Percentiles rank a stretch among this genome's conserved stretches.
phyloP scores from a whole-genome alignment of 805 yeast species.

The Cephaloascus albidus region DNA sequence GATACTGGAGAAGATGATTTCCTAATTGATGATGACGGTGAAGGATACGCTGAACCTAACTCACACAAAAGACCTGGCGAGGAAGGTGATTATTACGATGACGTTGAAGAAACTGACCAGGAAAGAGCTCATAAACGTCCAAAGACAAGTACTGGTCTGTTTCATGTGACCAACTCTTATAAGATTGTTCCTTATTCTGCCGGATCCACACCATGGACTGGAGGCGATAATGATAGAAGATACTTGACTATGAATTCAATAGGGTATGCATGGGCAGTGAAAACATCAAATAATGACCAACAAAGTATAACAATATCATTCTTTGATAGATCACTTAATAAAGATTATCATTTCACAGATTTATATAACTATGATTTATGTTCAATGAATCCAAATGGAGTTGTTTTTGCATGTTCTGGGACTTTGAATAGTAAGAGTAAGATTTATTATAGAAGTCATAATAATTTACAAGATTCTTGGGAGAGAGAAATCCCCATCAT shows the following conservation, averaged over 20 bases:
- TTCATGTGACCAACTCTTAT: constrained; percentile 6
- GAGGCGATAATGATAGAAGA: constrained; percentile 41
- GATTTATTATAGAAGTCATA: constrained; percentile 64
- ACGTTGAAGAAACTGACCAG: constrained; percentile 1
- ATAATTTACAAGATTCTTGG: constrained; percentile 60
- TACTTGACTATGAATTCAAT: constrained; percentile 71
- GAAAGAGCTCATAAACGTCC: constrained; percentile 3
- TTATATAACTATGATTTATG: constrained; percentile 64
- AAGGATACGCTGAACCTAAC: constrained; percentile 24
- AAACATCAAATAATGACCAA: constrained; percentile 18
- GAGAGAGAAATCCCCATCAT: constrained; percentile 47
- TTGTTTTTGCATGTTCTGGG: constrained; percentile 43
- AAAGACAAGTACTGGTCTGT: no score
- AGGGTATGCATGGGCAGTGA: constrained; percentile 79
- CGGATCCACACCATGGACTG: constrained; percentile 80
- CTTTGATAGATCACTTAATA: constrained; percentile 66
- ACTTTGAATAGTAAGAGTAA: constrained; percentile 22
- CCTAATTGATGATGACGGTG: constrained; percentile 57
- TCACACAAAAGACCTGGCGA: constrained; percentile 3
- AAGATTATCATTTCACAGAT: constrained; percentile 84
- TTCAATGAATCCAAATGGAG: constrained; percentile 57
- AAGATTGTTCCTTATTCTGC: constrained; percentile 63
- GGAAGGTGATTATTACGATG: neutral
- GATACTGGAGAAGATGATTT: constrained; percentile 33
- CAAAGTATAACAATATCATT: constrained; percentile 80